Evolutionary conservation across 768 basidiomycete genomes (phyloP), one percentile per base, ranked within the genome.

Genomic region (Dictyophora rubrovolvata): DNA sequence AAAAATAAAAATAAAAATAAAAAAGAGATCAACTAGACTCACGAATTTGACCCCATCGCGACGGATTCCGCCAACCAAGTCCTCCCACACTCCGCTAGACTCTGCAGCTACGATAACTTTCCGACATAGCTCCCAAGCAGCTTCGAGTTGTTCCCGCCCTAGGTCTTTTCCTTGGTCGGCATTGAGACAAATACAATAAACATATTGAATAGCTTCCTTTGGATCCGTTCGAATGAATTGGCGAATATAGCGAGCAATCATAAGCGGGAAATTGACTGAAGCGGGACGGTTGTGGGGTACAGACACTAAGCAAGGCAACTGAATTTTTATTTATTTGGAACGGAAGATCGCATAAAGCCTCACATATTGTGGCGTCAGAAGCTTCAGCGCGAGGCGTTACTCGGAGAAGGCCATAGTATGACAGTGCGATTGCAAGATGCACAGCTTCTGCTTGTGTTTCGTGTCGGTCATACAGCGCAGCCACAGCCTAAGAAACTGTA

Each of bases 141-240:
- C 79, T 67, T 89, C 85, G 42, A 91, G 72, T 66, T 96, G 93
- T 68, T 93, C 89, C 65, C 83, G 83, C n/a, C 92, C 91, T 11
- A 86, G 76, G 1, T 79, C 80, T 1, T 76, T 75, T 1, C 79
- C 75, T 37, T 89, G 84, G 68, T 95, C 92, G 8, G 84, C 77
- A 23, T 81, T 79, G 6, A 97, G 79, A 57, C 85, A 83, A 6
- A 96, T 79, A 60, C 88, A 88, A 67, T 93, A 93, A 21, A 94
- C 87, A 64, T 97, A 98, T 71, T 99, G 93, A 54, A 99, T 72
- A 0, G 94, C 95, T 65, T 94, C 90, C 66, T 88, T 86, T 0
- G 94, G 88, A 64, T 96, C 95, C 79, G 91, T 83, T 72, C 87
- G 89, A 23, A 88, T 89, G 68, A 98, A 96, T 61, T 87, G 88